Evolutionary conservation across 352 stramenopile genomes (phyloP).

Genomic region (Peronospora belbahrii): DNA sequence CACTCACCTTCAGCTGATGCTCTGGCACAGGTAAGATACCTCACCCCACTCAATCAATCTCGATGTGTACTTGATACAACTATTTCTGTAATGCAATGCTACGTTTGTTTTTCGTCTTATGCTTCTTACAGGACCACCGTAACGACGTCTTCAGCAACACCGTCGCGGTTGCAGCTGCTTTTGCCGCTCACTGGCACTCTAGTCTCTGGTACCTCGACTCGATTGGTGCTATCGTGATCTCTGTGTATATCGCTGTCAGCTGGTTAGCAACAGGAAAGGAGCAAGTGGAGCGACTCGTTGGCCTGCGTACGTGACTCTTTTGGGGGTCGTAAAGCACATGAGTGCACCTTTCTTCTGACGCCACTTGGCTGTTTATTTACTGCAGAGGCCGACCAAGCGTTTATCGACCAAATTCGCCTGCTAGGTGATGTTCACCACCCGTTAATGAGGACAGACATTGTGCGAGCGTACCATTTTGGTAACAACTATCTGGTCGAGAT

Average conservation of each 20-base stretch:
- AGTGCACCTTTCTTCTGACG: neutral
- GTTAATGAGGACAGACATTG: constrained; percentile 89
- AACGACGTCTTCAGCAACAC: constrained; percentile 95
- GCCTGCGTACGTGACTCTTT: constrained; percentile 53
- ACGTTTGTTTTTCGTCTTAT: neutral
- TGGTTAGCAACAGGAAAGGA: constrained; percentile 94
- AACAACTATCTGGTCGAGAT: constrained; percentile 92
- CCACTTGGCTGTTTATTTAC: neutral
- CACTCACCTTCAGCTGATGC: constrained; percentile 66
- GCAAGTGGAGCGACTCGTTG: constrained; percentile 89
- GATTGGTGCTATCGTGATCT: constrained; percentile 92
- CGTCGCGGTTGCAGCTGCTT: constrained; percentile 82
- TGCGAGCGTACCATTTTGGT: constrained; percentile 94
- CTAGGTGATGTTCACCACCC: constrained; percentile 85
- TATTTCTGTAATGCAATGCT: constrained; percentile 3
- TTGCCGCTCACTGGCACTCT: constrained; percentile 49
- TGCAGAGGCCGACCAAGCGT: constrained; percentile 84
- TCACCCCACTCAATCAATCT: neutral
- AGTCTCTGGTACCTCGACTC: constrained; percentile 92
- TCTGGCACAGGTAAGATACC: constrained; percentile 47
- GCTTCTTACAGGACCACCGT: constrained; percentile 86
- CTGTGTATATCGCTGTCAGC: constrained; percentile 93
- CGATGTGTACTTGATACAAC: neutral
- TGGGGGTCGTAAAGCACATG: neutral
- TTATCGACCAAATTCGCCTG: constrained; percentile 89